Evolutionary conservation across 2,329 filamentous ascomycete species (phyloP).

Genomic region (Sordariomycetes sp.): DNA sequence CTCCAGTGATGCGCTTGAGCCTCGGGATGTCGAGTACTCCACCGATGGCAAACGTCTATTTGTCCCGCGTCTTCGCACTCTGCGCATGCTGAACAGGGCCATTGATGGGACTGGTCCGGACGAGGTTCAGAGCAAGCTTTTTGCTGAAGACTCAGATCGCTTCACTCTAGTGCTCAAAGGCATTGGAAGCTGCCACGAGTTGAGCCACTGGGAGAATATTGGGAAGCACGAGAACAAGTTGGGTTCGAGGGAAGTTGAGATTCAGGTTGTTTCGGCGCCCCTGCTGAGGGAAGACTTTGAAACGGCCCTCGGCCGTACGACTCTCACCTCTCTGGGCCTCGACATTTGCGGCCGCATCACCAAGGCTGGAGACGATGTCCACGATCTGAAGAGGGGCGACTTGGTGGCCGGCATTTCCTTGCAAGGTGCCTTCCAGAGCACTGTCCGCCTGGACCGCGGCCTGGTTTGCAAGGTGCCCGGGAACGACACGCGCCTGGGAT

Average conservation of each 20-base stretch:
- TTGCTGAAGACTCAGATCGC: background rate
- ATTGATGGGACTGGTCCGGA: background rate
- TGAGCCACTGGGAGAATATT: background rate
- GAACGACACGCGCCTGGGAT: background rate
- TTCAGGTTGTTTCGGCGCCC: background rate
- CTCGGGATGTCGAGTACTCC: conserved; percentile 25
- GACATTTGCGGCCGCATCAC: conserved; percentile 23
- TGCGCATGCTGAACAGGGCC: conserved; percentile 10
- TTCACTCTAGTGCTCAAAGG: background rate
- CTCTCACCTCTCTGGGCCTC: conserved; percentile 16
- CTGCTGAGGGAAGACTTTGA: background rate
- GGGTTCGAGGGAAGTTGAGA: background rate
- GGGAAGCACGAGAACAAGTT: background rate
- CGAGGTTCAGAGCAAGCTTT: background rate
- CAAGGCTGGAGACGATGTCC: conserved; percentile 16
- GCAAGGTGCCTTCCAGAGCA: conserved; percentile 20
- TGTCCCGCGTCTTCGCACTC: conserved; percentile 32
- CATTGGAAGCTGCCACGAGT: background rate
- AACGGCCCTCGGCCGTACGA: conserved; percentile 17
- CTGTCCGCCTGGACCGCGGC: background rate
- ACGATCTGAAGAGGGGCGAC: conserved; percentile 18
- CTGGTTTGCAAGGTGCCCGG: conserved; percentile 1
- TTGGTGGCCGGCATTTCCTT: conserved; percentile 15
- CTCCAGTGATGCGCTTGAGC: background rate
- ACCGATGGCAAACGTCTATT: conserved; percentile 24